Evolutionary conservation across 2,329 filamentous ascomycete species (phyloP), one percentile per base, ranked within the genome.

Genomic region (Coleophoma crateriformis): DNA sequence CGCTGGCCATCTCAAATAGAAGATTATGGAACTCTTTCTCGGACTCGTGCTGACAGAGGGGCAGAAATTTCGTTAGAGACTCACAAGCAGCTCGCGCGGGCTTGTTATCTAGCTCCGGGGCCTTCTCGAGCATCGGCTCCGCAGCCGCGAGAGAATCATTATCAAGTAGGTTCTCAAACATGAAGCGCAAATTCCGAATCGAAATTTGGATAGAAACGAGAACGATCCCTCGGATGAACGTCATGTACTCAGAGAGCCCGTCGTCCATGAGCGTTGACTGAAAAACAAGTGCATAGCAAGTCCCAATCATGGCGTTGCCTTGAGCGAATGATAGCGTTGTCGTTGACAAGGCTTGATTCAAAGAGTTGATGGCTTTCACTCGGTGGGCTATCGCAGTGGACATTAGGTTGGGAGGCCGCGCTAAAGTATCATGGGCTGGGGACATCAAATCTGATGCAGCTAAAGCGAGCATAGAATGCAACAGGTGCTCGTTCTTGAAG

Each of bases 401-500:
- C 3, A 20, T 42, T 14, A 61, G 39, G 7, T 68, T 14, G 17
- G 43, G 17, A 10, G 52, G 50, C 4, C 27, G 33, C 2, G 73
- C 65, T 22, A 85, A 73, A 51, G 71, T 72, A 7, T 48, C 7
- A 14, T 45, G 15, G 17, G 41, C n/a, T 19, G 37, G 4, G 3
- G 32, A 33, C n/a, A 51, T 51, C 5, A 88, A 73, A 55, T 87
- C 81, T 0, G 83, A 86, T 19, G 85, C 85, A 0, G 84, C 75
- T 51, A 86, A 75, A 10, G 83, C 84, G 0, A 87, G 74, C 51
- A 88, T 83, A 4, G 84, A 79, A 61, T 88, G 84, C 74, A 88
- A 84, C 14, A 87, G 73, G 52, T 81, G 85, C 46, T 85, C 79
- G 56, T 84, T 75, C 76, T 83, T n/a, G 15, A 13, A 8, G 15